phyloP scores from a whole-genome alignment of 306 rosid species.

The Sicyos baderoa region DNA sequence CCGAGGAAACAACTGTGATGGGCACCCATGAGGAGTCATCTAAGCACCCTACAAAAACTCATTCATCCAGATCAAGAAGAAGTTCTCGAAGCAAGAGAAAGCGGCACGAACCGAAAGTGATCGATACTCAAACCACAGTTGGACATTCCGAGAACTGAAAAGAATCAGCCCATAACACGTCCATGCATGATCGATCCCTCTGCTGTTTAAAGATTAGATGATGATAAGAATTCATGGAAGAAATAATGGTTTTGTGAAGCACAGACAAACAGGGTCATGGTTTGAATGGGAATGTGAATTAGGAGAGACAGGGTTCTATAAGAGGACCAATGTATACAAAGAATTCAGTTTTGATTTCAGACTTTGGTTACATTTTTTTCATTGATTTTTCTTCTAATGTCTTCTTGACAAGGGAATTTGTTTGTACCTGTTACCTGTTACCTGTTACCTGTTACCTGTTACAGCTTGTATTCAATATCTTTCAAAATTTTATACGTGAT shows the following conservation, averaged over 20 bases:
- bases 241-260: slow-evolving; percentile 4
- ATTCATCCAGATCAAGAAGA: slow-evolving; percentile 54
- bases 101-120: slow-evolving; percentile 62
- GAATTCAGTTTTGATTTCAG: slow-evolving; percentile 15
- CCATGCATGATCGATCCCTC: slow-evolving; percentile 21
- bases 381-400: not conserved
- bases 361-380: not conserved
- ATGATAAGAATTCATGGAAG: slow-evolving; percentile 3
- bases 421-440: not conserved
- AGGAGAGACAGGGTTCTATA: not conserved
- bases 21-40: slow-evolving; percentile 36
- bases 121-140: slow-evolving; percentile 40
- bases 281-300: slow-evolving; percentile 6
- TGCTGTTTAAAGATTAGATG: not conserved
- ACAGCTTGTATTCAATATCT: slow-evolving; percentile 16
- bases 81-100: slow-evolving; percentile 70
- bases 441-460: not conserved
- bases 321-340: slow-evolving; percentile 9
- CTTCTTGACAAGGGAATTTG: not conserved
- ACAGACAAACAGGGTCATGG: slow-evolving; percentile 7
- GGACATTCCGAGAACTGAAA: slow-evolving; percentile 50
- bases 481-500: slow-evolving; percentile 7
- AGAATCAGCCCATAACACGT: slow-evolving; percentile 14
- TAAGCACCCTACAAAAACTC: slow-evolving; percentile 54
- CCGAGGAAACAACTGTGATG: slow-evolving; percentile 35